Conservation (phyloP, 768 basidiomycete species). For the Sistotremastrum niveocremeum region DNA sequence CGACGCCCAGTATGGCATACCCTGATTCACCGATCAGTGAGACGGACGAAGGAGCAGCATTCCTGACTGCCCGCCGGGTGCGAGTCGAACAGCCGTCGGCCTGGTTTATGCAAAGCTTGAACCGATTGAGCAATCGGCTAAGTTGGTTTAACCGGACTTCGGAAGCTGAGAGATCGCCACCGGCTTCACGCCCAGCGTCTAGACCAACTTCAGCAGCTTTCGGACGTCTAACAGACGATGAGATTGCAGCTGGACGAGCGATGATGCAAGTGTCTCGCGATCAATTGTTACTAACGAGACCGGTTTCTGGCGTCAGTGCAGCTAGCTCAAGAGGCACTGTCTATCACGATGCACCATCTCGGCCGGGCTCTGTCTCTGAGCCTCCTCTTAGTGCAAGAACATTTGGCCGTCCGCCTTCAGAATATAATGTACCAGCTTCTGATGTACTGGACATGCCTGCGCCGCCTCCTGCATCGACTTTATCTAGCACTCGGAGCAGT, state of each 20-base stretch:
- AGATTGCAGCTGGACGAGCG: constrained; percentile 32
- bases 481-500: constrained; percentile 15
- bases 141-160: constrained; percentile 24
- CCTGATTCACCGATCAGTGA: constrained; percentile 13
- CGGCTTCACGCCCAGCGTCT: constrained; percentile 18
- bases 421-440: constrained; percentile 11
- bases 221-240: constrained; percentile 23
- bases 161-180: neutral
- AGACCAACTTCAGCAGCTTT: constrained; percentile 14
- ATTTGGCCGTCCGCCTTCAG: constrained; percentile 12
- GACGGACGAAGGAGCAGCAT: constrained; percentile 28
- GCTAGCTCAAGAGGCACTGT: constrained; percentile 35
- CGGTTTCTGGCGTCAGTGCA: constrained; percentile 43
- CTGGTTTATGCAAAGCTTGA: constrained; percentile 14
- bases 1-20: constrained; percentile 13
- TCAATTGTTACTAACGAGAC: constrained; percentile 21
- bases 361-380: constrained; percentile 23
- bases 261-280: constrained; percentile 16
- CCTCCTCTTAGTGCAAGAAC: constrained; percentile 36
- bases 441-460: constrained; percentile 46
- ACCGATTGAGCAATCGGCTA: constrained; percentile 21
- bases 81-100: constrained; percentile 16
- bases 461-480: constrained; percentile 42
- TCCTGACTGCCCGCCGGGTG: constrained; percentile 41
- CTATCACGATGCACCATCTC: constrained; percentile 49